These are phyloP conservation scores for Penicillium sumatraense DNA, from an alignment of 2,329 filamentous ascomycete species.

Conservation along the genomic window DNA sequence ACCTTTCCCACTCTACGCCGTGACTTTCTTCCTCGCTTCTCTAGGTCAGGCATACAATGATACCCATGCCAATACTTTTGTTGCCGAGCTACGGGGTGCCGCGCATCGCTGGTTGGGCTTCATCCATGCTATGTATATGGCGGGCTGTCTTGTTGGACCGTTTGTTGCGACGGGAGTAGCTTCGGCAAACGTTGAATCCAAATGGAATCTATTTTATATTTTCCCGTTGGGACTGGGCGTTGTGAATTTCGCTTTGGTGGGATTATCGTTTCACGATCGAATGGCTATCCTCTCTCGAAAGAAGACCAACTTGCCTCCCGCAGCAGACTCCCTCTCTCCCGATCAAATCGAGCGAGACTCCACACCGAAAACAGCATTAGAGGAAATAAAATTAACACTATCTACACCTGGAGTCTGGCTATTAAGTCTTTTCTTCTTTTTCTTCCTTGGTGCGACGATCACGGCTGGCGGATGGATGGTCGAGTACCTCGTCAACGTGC, in stretches of 20 bases:
- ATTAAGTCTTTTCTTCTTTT: constrained; percentile 67
- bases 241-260: constrained; percentile 54
- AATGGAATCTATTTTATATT: constrained; percentile 63
- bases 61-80: constrained; percentile 66
- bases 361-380: constrained; percentile 12
- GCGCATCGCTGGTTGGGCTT: constrained; percentile 66
- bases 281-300: constrained; percentile 7
- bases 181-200: constrained; percentile 34
- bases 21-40: constrained; percentile 63
- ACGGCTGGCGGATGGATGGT: constrained; percentile 67
- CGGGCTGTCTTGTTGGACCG: constrained; percentile 61
- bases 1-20: constrained; percentile 61
- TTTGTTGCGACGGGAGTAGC: constrained; percentile 61
- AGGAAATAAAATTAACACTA: constrained; percentile 32
- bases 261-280: constrained; percentile 55
- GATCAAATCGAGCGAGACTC: background rate
- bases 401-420: constrained; percentile 54
- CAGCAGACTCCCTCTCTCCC: background rate
- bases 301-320: background rate
- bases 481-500: constrained; percentile 66
- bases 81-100: constrained; percentile 51
- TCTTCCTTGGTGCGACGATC: constrained; percentile 61
- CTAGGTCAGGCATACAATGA: constrained; percentile 68
- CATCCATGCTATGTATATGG: constrained; percentile 66
- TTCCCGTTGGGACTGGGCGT: constrained; percentile 60